A percentile compares a stretch with the other conserved stretches of the same genome.
These are phyloP conservation scores for Aspergillus udagawae DNA, from an alignment of 2,329 filamentous ascomycete species.

Conservation along the genomic window DNA sequence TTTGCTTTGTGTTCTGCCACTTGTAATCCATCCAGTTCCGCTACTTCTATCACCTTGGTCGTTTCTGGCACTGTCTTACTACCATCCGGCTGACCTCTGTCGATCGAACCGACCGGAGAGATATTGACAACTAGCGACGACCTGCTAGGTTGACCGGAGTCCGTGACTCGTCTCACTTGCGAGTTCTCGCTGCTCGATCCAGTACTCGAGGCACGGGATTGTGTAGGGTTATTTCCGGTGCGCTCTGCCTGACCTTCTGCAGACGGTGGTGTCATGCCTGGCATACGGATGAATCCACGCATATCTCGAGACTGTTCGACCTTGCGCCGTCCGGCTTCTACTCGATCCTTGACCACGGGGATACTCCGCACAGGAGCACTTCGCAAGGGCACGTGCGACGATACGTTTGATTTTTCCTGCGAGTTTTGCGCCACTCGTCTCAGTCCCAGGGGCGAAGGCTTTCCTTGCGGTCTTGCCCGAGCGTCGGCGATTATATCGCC, in stretches of 20 bases:
- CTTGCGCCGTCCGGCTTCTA: constrained; percentile 4
- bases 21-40: constrained; percentile 35
- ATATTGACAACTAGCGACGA: constrained; percentile 1
- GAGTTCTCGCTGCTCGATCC: constrained; percentile 2
- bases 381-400: constrained; percentile 19
- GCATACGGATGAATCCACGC: constrained; percentile 37
- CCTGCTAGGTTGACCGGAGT: background rate
- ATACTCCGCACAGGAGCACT: constrained; percentile 10
- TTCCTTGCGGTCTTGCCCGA: constrained; percentile 22
- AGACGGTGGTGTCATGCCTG: constrained; percentile 24
- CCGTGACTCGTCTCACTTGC: constrained; percentile 8
- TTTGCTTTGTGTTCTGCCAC: constrained; percentile 18
- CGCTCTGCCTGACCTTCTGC: constrained; percentile 22
- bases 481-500: constrained; percentile 26
- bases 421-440: constrained; percentile 22
- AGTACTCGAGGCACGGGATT: background rate
- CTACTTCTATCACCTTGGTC: constrained; percentile 24
- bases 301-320: constrained; percentile 21
- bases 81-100: background rate
- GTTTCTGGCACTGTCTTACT: constrained; percentile 3
- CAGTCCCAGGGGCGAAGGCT: constrained; percentile 23
- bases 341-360: constrained; percentile 11
- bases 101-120: constrained; percentile 1
- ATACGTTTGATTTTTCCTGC: constrained; percentile 19
- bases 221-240: constrained; percentile 9